A percentile compares a stretch with the other conserved stretches of the same genome.
Evolutionary conservation across 2,329 filamentous ascomycete species (phyloP).

Genomic region (Paecilomyces fulvus): DNA sequence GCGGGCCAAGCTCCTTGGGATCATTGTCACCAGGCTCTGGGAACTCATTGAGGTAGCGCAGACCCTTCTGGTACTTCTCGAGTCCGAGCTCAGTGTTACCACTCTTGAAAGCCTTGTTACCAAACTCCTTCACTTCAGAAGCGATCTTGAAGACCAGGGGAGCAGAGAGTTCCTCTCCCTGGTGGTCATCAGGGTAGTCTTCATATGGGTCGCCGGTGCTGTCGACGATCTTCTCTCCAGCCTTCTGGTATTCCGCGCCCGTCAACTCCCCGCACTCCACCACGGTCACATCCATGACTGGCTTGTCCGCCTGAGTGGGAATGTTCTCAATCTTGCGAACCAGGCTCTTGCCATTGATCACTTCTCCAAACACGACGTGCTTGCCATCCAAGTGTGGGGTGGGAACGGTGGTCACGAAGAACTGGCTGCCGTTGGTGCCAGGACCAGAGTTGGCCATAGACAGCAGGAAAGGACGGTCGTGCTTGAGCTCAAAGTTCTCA

Average conservation of each 20-base stretch:
- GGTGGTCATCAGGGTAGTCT: slow-evolving; percentile 83
- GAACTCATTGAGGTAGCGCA: slow-evolving; percentile 83
- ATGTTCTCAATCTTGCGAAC: slow-evolving; percentile 86
- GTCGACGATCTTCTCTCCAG: slow-evolving; percentile 63
- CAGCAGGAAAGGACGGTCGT: slow-evolving; percentile 85
- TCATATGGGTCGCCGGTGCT: slow-evolving; percentile 84
- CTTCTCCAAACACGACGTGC: slow-evolving; percentile 95
- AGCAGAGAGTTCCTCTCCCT: slow-evolving; percentile 55
- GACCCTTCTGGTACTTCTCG: slow-evolving; percentile 88
- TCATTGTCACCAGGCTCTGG: slow-evolving; percentile 62
- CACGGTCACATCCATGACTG: slow-evolving; percentile 63
- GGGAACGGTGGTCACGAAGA: slow-evolving; percentile 94
- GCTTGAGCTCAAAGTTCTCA: slow-evolving; percentile 88
- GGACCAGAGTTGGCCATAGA: slow-evolving; percentile 98
- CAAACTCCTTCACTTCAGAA: slow-evolving; percentile 77
- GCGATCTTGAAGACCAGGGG: slow-evolving; percentile 68
- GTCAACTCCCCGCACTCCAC: slow-evolving; percentile 78
- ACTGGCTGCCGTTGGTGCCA: slow-evolving; percentile 92
- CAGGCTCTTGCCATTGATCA: slow-evolving; percentile 84
- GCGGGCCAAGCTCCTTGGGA: slow-evolving; percentile 55
- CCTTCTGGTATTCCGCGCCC: slow-evolving; percentile 58
- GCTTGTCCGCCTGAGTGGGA: slow-evolving; percentile 70
- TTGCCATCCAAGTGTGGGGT: slow-evolving; percentile 93
- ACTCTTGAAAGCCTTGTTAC: slow-evolving; percentile 85
- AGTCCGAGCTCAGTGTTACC: slow-evolving; percentile 63